Evolutionary conservation across 306 rosid genomes (phyloP).

Genomic region (Bauhinia variegata): DNA sequence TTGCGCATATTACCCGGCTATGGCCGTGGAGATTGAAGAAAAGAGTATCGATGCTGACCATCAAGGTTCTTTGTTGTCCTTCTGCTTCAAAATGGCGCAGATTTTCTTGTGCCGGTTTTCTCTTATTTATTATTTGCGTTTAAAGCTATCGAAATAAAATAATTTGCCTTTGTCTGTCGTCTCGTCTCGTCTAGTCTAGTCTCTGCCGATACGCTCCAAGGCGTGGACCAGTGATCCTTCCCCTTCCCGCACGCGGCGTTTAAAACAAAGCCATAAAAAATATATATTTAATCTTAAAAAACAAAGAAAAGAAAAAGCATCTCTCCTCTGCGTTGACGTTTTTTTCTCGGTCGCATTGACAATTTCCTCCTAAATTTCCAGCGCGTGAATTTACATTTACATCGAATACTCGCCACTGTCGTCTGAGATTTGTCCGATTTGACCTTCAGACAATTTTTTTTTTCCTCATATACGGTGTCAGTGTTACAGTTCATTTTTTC

Average conservation of each 20-base stretch:
- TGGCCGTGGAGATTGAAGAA: constrained; percentile 47
- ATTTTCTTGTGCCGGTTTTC: constrained; percentile 4
- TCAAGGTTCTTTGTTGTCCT: constrained; percentile 44
- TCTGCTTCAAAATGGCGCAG: constrained; percentile 47
- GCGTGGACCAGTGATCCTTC: not conserved
- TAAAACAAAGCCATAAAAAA: constrained; percentile 46
- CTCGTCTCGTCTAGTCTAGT: not conserved
- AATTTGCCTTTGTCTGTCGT: constrained; percentile 4
- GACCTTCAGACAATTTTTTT: no score
- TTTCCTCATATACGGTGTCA: no score
- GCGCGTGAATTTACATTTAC: not conserved
- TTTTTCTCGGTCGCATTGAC: not conserved
- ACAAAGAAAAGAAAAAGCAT: no score
- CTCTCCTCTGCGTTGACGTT: not conserved
- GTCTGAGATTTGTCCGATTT: no score
- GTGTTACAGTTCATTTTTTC: no score
- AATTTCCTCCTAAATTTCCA: not conserved
- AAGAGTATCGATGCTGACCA: constrained; percentile 42
- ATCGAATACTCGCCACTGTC: not conserved
- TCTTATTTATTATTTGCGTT: not conserved
- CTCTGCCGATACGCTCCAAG: constrained; percentile 33
- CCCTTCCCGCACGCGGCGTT: constrained; percentile 59
- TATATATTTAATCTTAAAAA: no score
- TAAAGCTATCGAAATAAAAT: constrained; percentile 9
- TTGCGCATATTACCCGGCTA: constrained; percentile 41